These are phyloP conservation scores for Gamarada debralockiae DNA, from an alignment of 495 filamentous ascomycete genomes.

Conservation along the genomic window DNA sequence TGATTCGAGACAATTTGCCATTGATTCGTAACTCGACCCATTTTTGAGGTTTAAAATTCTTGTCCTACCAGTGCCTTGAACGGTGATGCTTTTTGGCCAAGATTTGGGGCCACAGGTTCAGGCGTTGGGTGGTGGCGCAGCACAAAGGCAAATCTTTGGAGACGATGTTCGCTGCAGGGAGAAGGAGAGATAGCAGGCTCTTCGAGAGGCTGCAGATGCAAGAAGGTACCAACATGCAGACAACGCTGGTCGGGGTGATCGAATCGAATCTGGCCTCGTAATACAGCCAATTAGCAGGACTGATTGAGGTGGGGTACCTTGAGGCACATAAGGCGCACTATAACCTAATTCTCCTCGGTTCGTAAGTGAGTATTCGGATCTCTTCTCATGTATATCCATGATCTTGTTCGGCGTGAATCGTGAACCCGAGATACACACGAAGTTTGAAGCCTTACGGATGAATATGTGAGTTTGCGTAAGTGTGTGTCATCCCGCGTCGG, in stretches of 20 bases:
- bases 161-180: background rate
- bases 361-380: too few species aligned
- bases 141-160: background rate
- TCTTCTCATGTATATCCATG: too few species aligned
- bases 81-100: background rate
- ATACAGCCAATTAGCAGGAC: background rate
- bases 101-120: background rate
- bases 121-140: constrained; percentile 17
- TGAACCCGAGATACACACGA: too few species aligned
- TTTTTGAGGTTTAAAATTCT: constrained; percentile 1
- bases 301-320: too few species aligned
- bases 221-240: background rate
- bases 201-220: constrained; percentile 12
- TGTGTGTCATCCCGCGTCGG: too few species aligned
- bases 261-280: background rate
- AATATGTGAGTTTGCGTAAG: too few species aligned
- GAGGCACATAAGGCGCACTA: too few species aligned
- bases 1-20: background rate
- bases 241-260: background rate
- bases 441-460: too few species aligned
- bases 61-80: background rate
- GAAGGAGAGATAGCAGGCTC: background rate
- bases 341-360: too few species aligned
- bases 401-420: too few species aligned
- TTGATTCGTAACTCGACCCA: constrained; percentile 12